Conservation (phyloP, 176 grass and related monocot genomes). For the Bothriochloa decipiens region DNA sequence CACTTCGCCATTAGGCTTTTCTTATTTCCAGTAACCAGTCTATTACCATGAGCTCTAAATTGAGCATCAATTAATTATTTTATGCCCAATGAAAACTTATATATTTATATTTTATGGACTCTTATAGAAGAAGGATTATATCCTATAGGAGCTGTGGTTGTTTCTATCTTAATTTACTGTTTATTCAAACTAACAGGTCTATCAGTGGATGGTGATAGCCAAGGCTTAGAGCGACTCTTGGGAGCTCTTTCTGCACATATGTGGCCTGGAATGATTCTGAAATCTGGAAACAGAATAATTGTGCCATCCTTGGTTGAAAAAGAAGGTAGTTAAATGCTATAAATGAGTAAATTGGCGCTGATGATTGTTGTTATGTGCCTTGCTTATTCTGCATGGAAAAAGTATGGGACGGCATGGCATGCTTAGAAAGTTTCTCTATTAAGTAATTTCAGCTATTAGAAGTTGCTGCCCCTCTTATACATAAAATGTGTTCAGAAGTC, state of each 20-base stretch:
- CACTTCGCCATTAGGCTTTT: neutral
- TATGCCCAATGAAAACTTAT: neutral
- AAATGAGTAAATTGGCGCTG: neutral
- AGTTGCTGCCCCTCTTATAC: neutral
- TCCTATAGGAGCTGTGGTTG: neutral
- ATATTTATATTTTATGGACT: constrained; percentile 30
- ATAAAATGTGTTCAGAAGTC: no score
- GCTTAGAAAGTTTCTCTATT: neutral
- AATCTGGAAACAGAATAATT: constrained; percentile 81
- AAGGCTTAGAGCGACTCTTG: constrained; percentile 85
- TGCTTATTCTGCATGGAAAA: constrained; percentile 17
- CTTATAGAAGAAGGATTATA: neutral
- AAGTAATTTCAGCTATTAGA: constrained; percentile 4
- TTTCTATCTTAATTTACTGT: constrained; percentile 13
- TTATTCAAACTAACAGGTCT: constrained; percentile 58
- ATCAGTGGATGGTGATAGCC: constrained; percentile 90
- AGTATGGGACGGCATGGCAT: constrained; percentile 17
- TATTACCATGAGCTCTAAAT: constrained; percentile 7
- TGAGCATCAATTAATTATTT: neutral
- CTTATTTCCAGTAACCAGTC: constrained; percentile 6
- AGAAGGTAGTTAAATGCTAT: constrained; percentile 59
- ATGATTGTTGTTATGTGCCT: neutral
- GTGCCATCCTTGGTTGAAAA: constrained; percentile 72
- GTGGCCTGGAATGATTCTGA: constrained; percentile 99
- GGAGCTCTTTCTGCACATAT: constrained; percentile 92